phyloP scores from a whole-genome alignment of 2,329 filamentous ascomycete species.

The Phaeosphaeriaceae sp. region DNA sequence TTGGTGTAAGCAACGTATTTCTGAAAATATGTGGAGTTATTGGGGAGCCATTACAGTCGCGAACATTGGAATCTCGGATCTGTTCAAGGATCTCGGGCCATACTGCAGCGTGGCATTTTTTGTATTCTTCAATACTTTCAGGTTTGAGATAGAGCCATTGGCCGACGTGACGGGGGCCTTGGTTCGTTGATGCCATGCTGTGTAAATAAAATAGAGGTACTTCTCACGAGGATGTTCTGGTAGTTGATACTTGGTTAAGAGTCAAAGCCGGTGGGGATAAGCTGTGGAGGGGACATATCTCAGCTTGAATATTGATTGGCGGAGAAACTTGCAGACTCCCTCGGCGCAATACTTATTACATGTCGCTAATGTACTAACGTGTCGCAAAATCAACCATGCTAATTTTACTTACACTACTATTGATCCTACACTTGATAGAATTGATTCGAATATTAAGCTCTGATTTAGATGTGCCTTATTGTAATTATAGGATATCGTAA shows the following conservation, averaged over 20 bases:
- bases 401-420: too few species aligned
- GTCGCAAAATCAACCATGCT: too few species aligned
- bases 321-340: not conserved
- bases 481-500: too few species aligned
- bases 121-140: conserved; percentile 71
- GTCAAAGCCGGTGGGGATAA: not conserved
- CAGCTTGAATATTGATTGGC: not conserved
- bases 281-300: not conserved
- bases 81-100: conserved; percentile 80
- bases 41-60: conserved; percentile 59
- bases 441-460: too few species aligned
- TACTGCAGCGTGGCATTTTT: conserved; percentile 72
- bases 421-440: too few species aligned
- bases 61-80: conserved; percentile 76
- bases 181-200: conserved; percentile 22
- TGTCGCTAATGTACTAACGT: too few species aligned
- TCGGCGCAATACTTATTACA: not conserved
- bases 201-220: too few species aligned
- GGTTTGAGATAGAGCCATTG: conserved; percentile 77
- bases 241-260: not conserved
- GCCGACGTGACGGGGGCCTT: conserved; percentile 61
- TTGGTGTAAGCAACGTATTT: too few species aligned
- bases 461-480: too few species aligned
- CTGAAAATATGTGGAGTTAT: not conserved
- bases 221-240: too few species aligned